phyloP scores from a whole-genome alignment of 305 asterid species.

The Fraxinus velutina region DNA sequence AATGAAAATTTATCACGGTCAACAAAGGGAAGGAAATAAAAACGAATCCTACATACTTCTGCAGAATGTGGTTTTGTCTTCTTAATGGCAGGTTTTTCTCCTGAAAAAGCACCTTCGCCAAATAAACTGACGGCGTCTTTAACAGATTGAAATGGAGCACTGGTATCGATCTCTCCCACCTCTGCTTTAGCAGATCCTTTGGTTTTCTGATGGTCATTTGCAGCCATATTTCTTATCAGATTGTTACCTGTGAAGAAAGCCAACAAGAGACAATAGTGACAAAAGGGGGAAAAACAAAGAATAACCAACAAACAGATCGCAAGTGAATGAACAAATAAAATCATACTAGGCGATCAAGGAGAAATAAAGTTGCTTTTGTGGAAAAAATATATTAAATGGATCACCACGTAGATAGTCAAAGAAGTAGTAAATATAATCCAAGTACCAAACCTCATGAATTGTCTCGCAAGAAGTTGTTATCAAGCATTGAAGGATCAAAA shows the following conservation, averaged over 20 bases:
- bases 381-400: background rate
- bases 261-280: background rate
- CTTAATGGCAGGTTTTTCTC: conserved; percentile 57
- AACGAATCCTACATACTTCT: conserved; percentile 44
- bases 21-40: background rate
- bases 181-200: conserved; percentile 58
- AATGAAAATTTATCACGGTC: background rate
- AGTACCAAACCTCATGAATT: background rate
- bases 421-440: background rate
- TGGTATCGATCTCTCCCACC: conserved; percentile 92
- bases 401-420: background rate
- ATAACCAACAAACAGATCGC: background rate
- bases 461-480: background rate
- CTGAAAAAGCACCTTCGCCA: conserved; percentile 86
- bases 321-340: background rate
- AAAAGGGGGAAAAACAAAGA: background rate
- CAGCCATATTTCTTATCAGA: conserved; percentile 57
- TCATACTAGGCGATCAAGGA: background rate
- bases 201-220: conserved; percentile 58
- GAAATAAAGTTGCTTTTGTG: background rate
- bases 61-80: conserved; percentile 70
- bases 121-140: conserved; percentile 89
- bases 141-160: conserved; percentile 92
- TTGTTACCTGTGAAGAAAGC: conserved; percentile 31
- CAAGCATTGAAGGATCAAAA: background rate